Evolutionary conservation across 2,329 filamentous ascomycete genomes (phyloP).

Genomic region (Pseudogymnoascus sp.): DNA sequence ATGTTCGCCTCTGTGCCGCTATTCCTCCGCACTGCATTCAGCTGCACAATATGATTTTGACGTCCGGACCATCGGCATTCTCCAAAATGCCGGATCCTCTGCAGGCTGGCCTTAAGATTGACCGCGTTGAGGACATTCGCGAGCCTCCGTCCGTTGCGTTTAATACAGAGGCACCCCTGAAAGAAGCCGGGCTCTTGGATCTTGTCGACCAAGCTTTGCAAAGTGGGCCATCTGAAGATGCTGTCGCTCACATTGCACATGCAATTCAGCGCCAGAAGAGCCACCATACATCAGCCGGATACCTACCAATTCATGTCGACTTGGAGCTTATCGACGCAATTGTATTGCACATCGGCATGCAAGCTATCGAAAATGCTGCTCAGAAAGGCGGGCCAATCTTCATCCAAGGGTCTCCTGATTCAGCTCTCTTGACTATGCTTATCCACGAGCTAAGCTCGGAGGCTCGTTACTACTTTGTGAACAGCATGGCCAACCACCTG

Average conservation of each 20-base stretch:
- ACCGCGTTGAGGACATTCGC: constrained; percentile 66
- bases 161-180: constrained; percentile 48
- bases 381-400: constrained; percentile 57
- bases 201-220: constrained; percentile 53
- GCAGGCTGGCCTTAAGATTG: constrained; percentile 65
- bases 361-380: constrained; percentile 54
- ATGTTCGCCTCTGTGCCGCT: constrained; percentile 70
- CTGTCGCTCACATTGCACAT: constrained; percentile 68
- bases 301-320: constrained; percentile 61
- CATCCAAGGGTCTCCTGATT: constrained; percentile 56
- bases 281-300: constrained; percentile 56
- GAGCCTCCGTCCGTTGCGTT: constrained; percentile 57
- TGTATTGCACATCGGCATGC: constrained; percentile 71
- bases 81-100: constrained; percentile 68
- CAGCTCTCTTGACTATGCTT: constrained; percentile 66
- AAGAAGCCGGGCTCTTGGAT: constrained; percentile 46
- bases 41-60: constrained; percentile 79
- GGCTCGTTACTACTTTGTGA: constrained; percentile 75
- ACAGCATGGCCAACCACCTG: constrained; percentile 82
- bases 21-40: constrained; percentile 81
- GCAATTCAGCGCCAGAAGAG: constrained; percentile 55
- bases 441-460: constrained; percentile 68
- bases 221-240: constrained; percentile 59
- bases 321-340: constrained; percentile 68
- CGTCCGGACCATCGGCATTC: constrained; percentile 61